Conservation (phyloP, 805 yeast species). For the Saccharomyces mikatae region DNA sequence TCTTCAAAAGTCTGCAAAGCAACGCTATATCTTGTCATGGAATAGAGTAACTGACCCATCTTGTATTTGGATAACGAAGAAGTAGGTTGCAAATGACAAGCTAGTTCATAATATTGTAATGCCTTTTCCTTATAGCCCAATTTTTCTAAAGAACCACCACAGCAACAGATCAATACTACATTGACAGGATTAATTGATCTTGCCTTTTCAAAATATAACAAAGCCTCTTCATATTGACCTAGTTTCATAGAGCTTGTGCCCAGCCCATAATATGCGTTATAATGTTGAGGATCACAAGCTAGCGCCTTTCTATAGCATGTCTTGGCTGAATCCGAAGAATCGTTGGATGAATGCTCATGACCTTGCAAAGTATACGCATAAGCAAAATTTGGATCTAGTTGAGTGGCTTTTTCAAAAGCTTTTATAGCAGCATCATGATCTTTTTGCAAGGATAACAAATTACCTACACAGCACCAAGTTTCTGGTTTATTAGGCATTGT, state of each 20-base stretch:
- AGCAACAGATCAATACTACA: conserved; percentile 81
- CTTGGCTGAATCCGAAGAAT: conserved; percentile 83
- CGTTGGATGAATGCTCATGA: conserved; percentile 81
- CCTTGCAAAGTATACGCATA: conserved; percentile 92
- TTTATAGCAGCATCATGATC: conserved; percentile 87
- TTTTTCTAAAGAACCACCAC: conserved; percentile 87
- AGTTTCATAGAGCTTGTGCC: conserved; percentile 88
- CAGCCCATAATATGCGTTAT: conserved; percentile 90
- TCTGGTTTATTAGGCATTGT: conserved; percentile 60
- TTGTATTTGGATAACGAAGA: conserved; percentile 83
- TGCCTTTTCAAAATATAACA: conserved; percentile 80
- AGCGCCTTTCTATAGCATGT: conserved; percentile 76
- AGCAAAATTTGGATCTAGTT: conserved; percentile 59
- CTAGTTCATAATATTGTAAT: conserved; percentile 70
- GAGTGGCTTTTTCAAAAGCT: conserved; percentile 74
- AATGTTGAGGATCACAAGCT: conserved; percentile 69
- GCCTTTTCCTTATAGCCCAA: conserved; percentile 63
- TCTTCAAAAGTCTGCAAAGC: conserved; percentile 71
- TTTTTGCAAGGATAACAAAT: conserved; percentile 69
- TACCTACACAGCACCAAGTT: conserved; percentile 90
- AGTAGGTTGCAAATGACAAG: conserved; percentile 74
- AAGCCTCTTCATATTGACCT: conserved; percentile 79
- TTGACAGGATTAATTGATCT: conserved; percentile 83
- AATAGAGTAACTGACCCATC: conserved; percentile 71
- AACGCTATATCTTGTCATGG: conserved; percentile 59